phyloP scores from a whole-genome alignment of 331 rosid species.

The Arachis monticola region DNA sequence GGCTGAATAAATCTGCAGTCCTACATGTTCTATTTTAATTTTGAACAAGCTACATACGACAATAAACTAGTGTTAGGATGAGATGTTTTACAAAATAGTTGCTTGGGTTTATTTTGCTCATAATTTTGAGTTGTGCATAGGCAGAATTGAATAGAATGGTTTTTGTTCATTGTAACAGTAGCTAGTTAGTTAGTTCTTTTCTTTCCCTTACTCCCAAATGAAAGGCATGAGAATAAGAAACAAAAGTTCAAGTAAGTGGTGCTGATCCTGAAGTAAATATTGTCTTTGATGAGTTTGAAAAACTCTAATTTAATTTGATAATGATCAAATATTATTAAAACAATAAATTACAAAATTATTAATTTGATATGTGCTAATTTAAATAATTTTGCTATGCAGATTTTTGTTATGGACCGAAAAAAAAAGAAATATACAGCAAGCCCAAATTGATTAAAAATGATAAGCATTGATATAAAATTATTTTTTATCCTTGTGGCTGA shows the following conservation, averaged over 20 bases:
- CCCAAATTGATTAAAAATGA: no score
- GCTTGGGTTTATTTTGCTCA: constrained; percentile 31
- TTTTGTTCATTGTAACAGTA: constrained; percentile 34
- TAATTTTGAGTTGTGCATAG: constrained; percentile 29
- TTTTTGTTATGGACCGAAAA: no score
- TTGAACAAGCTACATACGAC: constrained; percentile 31
- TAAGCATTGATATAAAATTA: no score
- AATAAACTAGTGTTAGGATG: constrained; percentile 38
- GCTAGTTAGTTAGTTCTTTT: constrained; percentile 10
- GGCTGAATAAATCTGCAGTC: constrained; percentile 35
- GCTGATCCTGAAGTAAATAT: no score
- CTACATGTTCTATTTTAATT: constrained; percentile 27
- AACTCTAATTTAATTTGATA: no score
- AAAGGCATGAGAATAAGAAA: constrained; percentile 34
- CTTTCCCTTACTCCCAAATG: not conserved
- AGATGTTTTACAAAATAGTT: constrained; percentile 12
- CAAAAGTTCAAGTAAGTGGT: not conserved
- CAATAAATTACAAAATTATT: no score
- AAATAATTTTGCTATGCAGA: no score
- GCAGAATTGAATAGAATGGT: not conserved
- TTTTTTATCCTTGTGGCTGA: no score
- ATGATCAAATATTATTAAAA: no score
- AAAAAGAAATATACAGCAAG: no score
- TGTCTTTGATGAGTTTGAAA: no score
- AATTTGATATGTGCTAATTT: no score